Percentiles rank a stretch among this genome's conserved stretches.
Conservation (phyloP, 306 rosid species). For the Lathyrus aphaca region DNA sequence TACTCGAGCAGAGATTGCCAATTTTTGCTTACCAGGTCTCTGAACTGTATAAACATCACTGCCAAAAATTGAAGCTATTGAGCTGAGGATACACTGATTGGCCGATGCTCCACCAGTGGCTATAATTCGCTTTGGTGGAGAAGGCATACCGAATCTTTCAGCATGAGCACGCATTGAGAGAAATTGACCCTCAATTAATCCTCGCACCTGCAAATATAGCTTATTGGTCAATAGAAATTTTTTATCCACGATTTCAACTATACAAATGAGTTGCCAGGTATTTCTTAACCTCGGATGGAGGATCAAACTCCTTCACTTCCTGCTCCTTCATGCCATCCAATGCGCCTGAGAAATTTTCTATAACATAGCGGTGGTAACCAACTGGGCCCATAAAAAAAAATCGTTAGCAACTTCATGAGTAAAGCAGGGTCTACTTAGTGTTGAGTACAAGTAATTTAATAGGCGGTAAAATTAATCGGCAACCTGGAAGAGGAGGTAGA, state of each 20-base stretch:
- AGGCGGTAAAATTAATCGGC: slow-evolving; percentile 26
- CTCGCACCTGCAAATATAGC: slow-evolving; percentile 68
- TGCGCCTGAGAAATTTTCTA: slow-evolving; percentile 69
- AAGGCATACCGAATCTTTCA: slow-evolving; percentile 96
- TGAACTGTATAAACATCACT: slow-evolving; percentile 88
- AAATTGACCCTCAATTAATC: slow-evolving; percentile 84
- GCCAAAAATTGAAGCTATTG: slow-evolving; percentile 85
- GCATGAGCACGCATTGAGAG: slow-evolving; percentile 95
- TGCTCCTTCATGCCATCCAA: slow-evolving; percentile 54
- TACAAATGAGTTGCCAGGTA: slow-evolving; percentile 14
- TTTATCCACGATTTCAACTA: slow-evolving; percentile 27
- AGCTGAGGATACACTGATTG: slow-evolving; percentile 67
- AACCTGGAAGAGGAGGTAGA: slow-evolving; percentile 97
- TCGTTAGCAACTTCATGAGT: slow-evolving; percentile 20
- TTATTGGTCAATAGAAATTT: not conserved
- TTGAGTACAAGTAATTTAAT: slow-evolving; percentile 8
- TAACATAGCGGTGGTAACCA: slow-evolving; percentile 74
- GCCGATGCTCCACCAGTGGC: slow-evolving; percentile 98
- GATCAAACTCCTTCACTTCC: slow-evolving; percentile 78
- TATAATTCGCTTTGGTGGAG: slow-evolving; percentile 86
- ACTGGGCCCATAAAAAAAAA: slow-evolving; percentile 47
- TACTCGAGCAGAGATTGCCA: not conserved
- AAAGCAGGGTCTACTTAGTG: slow-evolving; percentile 1
- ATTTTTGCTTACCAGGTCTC: slow-evolving; percentile 70
- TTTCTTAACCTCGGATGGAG: slow-evolving; percentile 83